Conservation (phyloP, 2,329 filamentous ascomycete genomes). For the Colletotrichum gigasporum region DNA sequence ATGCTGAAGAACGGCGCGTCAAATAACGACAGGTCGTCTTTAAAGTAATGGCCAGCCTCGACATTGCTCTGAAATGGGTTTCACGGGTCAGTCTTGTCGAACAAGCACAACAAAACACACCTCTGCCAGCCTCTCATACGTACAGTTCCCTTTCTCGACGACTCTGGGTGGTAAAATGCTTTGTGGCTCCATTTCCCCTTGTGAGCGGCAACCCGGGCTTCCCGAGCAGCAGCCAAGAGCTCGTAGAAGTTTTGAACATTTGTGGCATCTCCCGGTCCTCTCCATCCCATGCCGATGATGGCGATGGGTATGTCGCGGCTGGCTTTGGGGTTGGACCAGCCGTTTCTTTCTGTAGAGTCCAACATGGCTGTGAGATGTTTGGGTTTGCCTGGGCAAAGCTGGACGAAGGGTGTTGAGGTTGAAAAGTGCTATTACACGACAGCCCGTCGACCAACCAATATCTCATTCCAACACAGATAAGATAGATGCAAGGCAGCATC, state of each 20-base stretch:
- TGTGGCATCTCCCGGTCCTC: constrained; percentile 32
- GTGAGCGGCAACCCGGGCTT: not conserved
- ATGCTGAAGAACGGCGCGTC: not conserved
- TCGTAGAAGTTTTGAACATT: not conserved
- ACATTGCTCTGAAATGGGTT: not conserved
- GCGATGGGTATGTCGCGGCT: constrained; percentile 29
- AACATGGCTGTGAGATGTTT: not conserved
- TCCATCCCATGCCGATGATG: constrained; percentile 36
- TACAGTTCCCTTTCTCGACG: constrained; percentile 1
- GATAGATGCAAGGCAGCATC: not conserved
- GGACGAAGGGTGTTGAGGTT: not conserved
- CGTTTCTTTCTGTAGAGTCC: not conserved
- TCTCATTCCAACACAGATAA: not conserved
- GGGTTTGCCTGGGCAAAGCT: not conserved
- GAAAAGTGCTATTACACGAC: not conserved
- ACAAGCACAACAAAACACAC: not conserved
- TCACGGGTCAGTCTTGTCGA: not conserved
- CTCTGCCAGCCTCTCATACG: not conserved
- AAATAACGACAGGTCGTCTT: not conserved
- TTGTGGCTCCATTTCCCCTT: constrained; percentile 6
- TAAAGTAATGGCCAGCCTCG: not conserved
- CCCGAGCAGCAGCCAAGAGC: not conserved
- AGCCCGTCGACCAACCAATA: not conserved
- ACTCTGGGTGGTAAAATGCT: constrained; percentile 10
- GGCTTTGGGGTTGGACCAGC: not conserved